These are phyloP conservation scores for Talinum fruticosum DNA, from an alignment of 148 eudicot species.

Conservation along the genomic window DNA sequence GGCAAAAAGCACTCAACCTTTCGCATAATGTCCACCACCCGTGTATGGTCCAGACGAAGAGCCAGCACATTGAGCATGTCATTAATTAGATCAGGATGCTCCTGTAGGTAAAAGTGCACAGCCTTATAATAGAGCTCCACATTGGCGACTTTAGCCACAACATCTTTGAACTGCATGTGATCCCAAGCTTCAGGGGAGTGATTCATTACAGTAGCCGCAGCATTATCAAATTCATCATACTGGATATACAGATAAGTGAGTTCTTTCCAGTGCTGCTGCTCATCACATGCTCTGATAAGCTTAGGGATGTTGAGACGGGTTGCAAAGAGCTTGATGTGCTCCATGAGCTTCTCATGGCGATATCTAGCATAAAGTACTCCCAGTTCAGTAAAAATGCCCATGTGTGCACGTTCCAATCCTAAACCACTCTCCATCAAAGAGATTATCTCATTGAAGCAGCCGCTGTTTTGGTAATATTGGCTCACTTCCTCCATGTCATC, in stretches of 20 bases:
- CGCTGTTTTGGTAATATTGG: slow-evolving; percentile 90
- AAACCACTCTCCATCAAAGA: slow-evolving; percentile 98
- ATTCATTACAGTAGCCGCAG: slow-evolving; percentile 97
- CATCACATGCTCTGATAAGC: slow-evolving; percentile 96
- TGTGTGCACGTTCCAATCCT: slow-evolving; percentile 98
- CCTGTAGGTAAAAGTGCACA: slow-evolving; percentile 94
- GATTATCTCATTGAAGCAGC: slow-evolving; percentile 85
- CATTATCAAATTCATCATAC: slow-evolving; percentile 96
- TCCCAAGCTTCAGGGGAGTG: slow-evolving; percentile 99
- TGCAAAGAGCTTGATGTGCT: slow-evolving; percentile 93
- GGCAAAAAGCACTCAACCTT: slow-evolving; percentile 49
- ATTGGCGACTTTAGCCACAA: slow-evolving; percentile 90
- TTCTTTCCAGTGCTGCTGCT: slow-evolving; percentile 98
- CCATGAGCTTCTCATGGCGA: slow-evolving; percentile 97
- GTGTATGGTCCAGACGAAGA: slow-evolving; percentile 94
- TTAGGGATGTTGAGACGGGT: slow-evolving; percentile 98
- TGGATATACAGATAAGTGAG: slow-evolving; percentile 85
- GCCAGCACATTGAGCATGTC: slow-evolving; percentile 95
- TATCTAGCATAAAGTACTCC: slow-evolving; percentile 98
- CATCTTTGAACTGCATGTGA: slow-evolving; percentile 98
- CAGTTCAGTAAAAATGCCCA: slow-evolving; percentile 96
- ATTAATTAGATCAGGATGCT: slow-evolving; percentile 96
- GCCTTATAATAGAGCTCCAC: slow-evolving; percentile 98
- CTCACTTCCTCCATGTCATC: slow-evolving; percentile 96
- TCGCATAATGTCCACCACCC: slow-evolving; percentile 98